A percentile compares a stretch with the other conserved stretches of the same genome.
phyloP scores from a whole-genome alignment of 2,329 filamentous ascomycete species.

The Fusarium armeniacum region DNA sequence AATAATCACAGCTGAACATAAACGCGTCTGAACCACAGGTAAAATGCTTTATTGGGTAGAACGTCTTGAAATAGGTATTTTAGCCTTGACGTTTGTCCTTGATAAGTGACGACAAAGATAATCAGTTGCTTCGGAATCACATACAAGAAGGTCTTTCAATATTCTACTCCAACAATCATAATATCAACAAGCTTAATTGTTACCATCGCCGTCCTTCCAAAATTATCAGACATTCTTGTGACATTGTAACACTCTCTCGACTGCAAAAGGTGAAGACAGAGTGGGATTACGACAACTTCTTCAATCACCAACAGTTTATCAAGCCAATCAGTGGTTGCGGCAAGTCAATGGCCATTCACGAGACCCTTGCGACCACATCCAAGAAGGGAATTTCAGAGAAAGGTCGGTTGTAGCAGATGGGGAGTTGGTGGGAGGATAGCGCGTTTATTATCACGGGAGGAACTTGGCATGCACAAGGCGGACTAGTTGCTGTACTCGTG shows the following conservation, averaged over 20 bases:
- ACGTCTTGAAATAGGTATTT: neutral
- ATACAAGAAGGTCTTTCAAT: neutral
- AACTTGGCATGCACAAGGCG: neutral
- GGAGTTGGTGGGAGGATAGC: neutral
- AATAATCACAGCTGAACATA: neutral
- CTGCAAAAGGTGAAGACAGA: neutral
- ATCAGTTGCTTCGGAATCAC: neutral
- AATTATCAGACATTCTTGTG: neutral
- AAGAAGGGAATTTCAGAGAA: neutral
- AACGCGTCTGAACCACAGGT: neutral
- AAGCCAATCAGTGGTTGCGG: neutral
- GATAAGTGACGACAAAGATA: too few relatives aligned
- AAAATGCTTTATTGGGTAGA: neutral
- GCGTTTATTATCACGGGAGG: neutral
- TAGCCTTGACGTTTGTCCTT: neutral
- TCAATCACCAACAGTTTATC: neutral
- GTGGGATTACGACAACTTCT: slow-evolving; percentile 1
- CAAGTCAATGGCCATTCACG: fast-evolving
- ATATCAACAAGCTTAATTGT: neutral
- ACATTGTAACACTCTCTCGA: neutral
- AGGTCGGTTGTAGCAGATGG: neutral
- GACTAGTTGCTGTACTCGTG: neutral
- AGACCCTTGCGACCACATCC: too few relatives aligned
- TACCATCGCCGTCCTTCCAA: fast-evolving
- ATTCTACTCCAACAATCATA: fast-evolving